Evolutionary conservation across 768 basidiomycete genomes (phyloP).

Genomic region (Mycena maculata): DNA sequence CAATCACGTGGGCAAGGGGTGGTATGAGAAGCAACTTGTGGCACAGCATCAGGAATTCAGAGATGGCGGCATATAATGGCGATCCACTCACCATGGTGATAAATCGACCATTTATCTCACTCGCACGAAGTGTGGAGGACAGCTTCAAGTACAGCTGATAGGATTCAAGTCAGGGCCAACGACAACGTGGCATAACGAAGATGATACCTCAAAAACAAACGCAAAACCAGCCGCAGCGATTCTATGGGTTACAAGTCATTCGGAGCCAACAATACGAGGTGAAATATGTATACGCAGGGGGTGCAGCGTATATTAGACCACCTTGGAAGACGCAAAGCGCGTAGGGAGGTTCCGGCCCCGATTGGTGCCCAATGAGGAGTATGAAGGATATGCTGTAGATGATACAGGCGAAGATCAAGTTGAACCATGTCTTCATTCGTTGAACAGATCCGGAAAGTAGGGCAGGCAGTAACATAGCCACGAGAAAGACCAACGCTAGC

Average conservation of each 20-base stretch:
- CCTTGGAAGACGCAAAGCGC: slow-evolving; percentile 29
- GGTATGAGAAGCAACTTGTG: slow-evolving; percentile 23
- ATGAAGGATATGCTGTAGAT: slow-evolving; percentile 30
- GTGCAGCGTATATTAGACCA: slow-evolving; percentile 30
- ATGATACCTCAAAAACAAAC: slow-evolving; percentile 1
- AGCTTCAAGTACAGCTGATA: slow-evolving; percentile 13
- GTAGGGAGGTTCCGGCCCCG: slow-evolving; percentile 19
- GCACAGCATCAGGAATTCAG: background rate
- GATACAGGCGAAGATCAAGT: slow-evolving; percentile 14
- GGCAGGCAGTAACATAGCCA: slow-evolving; percentile 15
- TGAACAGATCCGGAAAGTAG: slow-evolving; percentile 12
- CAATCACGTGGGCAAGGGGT: slow-evolving; percentile 7
- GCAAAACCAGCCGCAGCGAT: slow-evolving; percentile 3
- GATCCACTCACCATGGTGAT: background rate
- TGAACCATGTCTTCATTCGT: slow-evolving; percentile 29
- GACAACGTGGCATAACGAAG: too few species aligned
- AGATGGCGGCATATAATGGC: background rate
- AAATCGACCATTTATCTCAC: slow-evolving; percentile 5
- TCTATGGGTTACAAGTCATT: background rate
- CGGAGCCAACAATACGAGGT: background rate
- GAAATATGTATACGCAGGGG: background rate
- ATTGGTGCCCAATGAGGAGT: slow-evolving; percentile 28
- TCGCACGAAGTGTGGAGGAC: slow-evolving; percentile 8
- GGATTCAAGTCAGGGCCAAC: background rate
- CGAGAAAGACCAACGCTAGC: slow-evolving; percentile 16